These are phyloP conservation scores for Teratosphaeria zuluensis DNA, from an alignment of 2,329 filamentous ascomycete genomes.

Conservation along the genomic window DNA sequence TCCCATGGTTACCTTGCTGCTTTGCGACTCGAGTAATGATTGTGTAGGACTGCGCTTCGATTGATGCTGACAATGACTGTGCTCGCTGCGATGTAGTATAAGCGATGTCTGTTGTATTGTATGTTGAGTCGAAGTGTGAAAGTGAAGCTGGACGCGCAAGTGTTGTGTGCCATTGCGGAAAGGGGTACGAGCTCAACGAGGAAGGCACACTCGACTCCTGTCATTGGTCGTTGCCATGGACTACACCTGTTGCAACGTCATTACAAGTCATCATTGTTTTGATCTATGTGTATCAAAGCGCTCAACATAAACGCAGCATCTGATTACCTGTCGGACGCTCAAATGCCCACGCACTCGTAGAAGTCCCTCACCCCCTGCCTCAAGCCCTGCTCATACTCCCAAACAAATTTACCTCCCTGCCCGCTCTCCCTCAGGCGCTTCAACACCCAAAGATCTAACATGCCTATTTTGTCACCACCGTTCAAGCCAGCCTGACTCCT, in stretches of 20 bases:
- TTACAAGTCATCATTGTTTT: neutral
- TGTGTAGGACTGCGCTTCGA: neutral
- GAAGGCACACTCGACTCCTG: neutral
- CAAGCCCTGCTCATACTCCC: constrained; percentile 43
- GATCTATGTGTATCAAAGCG: neutral
- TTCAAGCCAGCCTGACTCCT: constrained; percentile 25
- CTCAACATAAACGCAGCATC: neutral
- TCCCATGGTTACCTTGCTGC: neutral
- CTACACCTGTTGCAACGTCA: neutral
- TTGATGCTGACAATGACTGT: neutral
- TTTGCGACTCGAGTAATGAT: neutral
- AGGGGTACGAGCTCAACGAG: neutral
- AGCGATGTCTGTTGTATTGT: neutral
- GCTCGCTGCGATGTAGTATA: neutral
- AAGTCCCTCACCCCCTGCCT: constrained; percentile 38
- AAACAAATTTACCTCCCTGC: constrained; percentile 37
- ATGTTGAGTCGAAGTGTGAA: neutral
- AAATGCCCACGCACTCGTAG: constrained; percentile 13
- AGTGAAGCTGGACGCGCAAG: neutral
- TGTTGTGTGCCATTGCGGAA: neutral
- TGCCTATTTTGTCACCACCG: constrained; percentile 46
- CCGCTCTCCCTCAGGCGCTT: constrained; percentile 46
- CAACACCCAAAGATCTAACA: constrained; percentile 48
- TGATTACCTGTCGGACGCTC: neutral
- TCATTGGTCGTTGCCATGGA: neutral